Percentiles rank a stretch among this genome's conserved stretches.
Conservation (phyloP, 805 yeast genomes). For the Candida andamanensis region DNA sequence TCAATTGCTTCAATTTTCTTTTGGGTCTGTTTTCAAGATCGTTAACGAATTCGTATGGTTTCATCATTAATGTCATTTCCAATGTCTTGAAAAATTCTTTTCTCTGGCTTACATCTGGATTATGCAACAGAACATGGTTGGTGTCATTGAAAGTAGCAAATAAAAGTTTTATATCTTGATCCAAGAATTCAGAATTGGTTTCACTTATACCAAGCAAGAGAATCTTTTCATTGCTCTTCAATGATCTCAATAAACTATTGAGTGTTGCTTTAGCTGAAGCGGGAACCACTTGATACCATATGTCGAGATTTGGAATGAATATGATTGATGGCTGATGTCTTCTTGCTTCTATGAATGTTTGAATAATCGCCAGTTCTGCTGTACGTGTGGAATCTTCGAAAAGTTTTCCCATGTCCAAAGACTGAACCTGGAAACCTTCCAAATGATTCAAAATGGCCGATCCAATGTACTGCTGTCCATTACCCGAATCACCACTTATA, state of each 20-base stretch:
- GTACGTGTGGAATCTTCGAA: constrained; percentile 75
- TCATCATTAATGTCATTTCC: constrained; percentile 51
- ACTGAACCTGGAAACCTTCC: constrained; percentile 88
- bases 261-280: constrained; percentile 69
- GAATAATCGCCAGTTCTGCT: constrained; percentile 79
- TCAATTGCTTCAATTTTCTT: constrained; percentile 39
- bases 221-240: constrained; percentile 68
- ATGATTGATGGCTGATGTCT: constrained; percentile 86
- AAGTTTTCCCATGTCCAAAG: constrained; percentile 72
- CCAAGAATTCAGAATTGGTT: constrained; percentile 32
- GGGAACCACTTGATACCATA: constrained; percentile 67
- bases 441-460: constrained; percentile 75
- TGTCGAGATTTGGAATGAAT: constrained; percentile 75
- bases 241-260: constrained; percentile 59
- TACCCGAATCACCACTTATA: constrained; percentile 67
- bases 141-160: constrained; percentile 51
- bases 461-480: constrained; percentile 83
- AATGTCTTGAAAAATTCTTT: constrained; percentile 50
- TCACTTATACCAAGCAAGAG: constrained; percentile 72
- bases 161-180: constrained; percentile 43
- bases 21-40: constrained; percentile 56
- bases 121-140: constrained; percentile 40
- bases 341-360: constrained; percentile 78
- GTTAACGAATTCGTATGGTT: constrained; percentile 65
- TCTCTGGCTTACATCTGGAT: constrained; percentile 47